Base-by-base conservation (phyloP, 2,329 filamentous ascomycete genomes). In the Penicillium oxalicum region DNA sequence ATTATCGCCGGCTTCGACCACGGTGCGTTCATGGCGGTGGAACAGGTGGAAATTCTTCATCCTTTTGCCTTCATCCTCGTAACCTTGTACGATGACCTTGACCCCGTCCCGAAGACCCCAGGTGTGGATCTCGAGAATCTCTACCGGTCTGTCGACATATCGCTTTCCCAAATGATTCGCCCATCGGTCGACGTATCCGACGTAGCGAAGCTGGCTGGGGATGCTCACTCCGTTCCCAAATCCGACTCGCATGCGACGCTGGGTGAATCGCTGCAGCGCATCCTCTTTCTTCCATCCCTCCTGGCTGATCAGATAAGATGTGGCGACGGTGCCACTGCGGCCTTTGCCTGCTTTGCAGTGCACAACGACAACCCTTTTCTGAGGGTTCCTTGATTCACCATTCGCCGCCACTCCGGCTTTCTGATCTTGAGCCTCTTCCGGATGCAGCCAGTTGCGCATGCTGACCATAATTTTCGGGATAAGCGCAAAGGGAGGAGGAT, bases 311-410 rank as follows among this genome's bases (percentile, higher is more conserved):
- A 98, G 74, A 66, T 95, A 97, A 59, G 86, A 88, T 69, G 88
- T 95, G 28, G 86, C 84, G 60, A 89, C 82, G 0, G 89, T 95
- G 4, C 93, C 93, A 56, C 88, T 95, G 44, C 93, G 79, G 1
- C 93, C 93, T 70, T 98, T 98, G 2, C 93, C 93, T 1, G 93
- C 93, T 67, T 97, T 97, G 75, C 93, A 97, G 69, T 98, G 93
- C 6, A 97, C 89, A 5, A 97, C 91, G 0, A 86, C 86, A 0
- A 97, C 88, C 32, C 89, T 77, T 34, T 74, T 67, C 24, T 67
- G 48, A 2, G 50, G 47, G 12, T 25, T 12, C 32, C 3, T 26
- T 18, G 7, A 13, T 4, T 25, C 18, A 12, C 5, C 36, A 32
- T 27, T n/a, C 26, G 34, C n/a, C 26, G 4, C n/a, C 38, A 9